Evolutionary conservation across 2,329 filamentous ascomycete genomes (phyloP), one percentile per base, ranked within the genome.

Genomic region (Aspergillus sp.): DNA sequence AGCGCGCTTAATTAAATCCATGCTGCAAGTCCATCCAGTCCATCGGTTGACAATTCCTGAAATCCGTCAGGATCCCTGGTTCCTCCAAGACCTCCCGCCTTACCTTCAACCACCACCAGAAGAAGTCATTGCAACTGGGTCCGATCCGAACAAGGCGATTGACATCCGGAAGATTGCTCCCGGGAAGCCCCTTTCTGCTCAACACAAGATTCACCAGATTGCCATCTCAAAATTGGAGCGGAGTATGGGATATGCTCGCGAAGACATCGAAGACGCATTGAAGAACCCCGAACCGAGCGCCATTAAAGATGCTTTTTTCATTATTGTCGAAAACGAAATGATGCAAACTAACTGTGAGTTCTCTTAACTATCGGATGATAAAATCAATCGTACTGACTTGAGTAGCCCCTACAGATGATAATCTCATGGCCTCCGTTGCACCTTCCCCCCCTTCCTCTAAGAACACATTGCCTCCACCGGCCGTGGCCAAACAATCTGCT

Each of bases 261-360:
- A 86, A 52, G 93, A 98, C 73, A 91, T 98, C 46, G 87, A 96
- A 64, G 93, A 97, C 68, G 91, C 93, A 19, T 75, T 98, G 53
- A 85, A 86, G 61, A 90, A 89, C 48, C 84, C 93, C 46, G 93
- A 98, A 66, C 93, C 93, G 10, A 97, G 90, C 49, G 90, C 93
- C 9, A 96, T 98, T 76, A 98, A 98, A 72, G 93, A 98, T 70
- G 93, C 93, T 1, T 98, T 97, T 72, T 84, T 96, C 71, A 98
- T 98, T 66, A 89, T 98, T 22, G 83, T 91, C 46, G 93, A 98
- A 70, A 97, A 97, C 66, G 93, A 96, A 68, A 81, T 97, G 66
- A 97, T 97, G 90, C 87, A 90, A 67, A 85, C 84, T 47, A 95
- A 90, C 66, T 90, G 88, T 94, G 76, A 82, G 88, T 82, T 30